Evolutionary conservation across 768 basidiomycete species (phyloP), one percentile per base, ranked within the genome.

Genomic region (Lactarius hengduanensis): DNA sequence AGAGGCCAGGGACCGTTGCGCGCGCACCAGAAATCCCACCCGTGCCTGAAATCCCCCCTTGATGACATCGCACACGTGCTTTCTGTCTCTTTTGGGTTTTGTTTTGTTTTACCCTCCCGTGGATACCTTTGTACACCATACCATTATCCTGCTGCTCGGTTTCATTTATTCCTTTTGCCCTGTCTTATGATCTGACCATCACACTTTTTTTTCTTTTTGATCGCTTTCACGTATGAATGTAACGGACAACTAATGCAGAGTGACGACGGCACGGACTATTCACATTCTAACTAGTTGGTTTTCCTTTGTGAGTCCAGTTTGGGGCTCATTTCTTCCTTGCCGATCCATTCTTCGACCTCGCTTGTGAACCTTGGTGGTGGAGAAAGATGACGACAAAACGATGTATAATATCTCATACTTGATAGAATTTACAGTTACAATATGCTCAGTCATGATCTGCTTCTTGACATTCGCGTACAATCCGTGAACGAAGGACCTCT

Each of bases 1-100:
- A 84, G 72, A 82, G 89, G 61, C 81, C 82, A 10, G 77, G 78
- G 4, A 76, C 77, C n/a, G 74, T 59, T 4, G 26, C 68, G 41
- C 70, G 73, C 10, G 62, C 58, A 36, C 75, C 75, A 45, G 65
- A 72, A 30, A 38, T 80, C 22, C 77, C 75, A 6, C 65, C 73
- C 3, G 67, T 79, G 28, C 76, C 79, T 26, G 67, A 70, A 40
- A 55, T 68, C 26, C 69, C 65, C 16, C 55, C 68, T n/a, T 13
- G 20, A 41, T 22, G n/a, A 50, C n/a, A 13, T n/a, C 22, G 22
- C 53, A 28, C 38, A 45, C 43, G 16, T 22, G 50, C 41, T 28
- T 34, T 30, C 45, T 18, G 28, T 64, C 62, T 59, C 36, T 28
- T 41, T 26, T 34, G 34, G 32, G 4, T 28, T 38, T 61, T 45